These are phyloP conservation scores for Sesbania bispinosa DNA, from an alignment of 306 rosid genomes.

Conservation along the genomic window DNA sequence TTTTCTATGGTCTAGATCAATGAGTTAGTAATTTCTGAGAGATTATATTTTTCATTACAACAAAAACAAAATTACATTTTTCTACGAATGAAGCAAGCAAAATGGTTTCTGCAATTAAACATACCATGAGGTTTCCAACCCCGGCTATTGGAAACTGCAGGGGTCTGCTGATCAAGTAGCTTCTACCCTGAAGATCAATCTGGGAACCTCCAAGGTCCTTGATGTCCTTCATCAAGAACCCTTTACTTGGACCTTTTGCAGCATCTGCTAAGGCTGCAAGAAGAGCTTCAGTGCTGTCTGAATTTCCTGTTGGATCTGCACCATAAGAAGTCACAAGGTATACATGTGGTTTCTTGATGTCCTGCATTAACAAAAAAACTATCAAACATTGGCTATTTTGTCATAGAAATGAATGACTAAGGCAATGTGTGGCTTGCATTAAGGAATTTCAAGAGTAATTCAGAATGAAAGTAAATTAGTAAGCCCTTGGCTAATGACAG, in stretches of 20 bases:
- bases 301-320: slow-evolving; percentile 79
- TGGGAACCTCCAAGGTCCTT: slow-evolving; percentile 75
- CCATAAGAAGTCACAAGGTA: slow-evolving; percentile 69
- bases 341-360: slow-evolving; percentile 33
- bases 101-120: not conserved
- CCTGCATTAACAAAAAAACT: slow-evolving; percentile 31
- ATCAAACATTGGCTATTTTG: not conserved
- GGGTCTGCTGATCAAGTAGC: slow-evolving; percentile 57
- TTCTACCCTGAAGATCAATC: slow-evolving; percentile 72
- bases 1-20: not conserved
- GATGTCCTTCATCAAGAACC: slow-evolving; percentile 56
- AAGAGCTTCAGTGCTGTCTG: slow-evolving; percentile 71
- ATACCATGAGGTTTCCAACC: slow-evolving; percentile 77
- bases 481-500: not conserved
- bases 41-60: not conserved
- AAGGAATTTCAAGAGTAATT: no score
- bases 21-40: not conserved
- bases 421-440: not conserved
- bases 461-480: not conserved
- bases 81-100: not conserved
- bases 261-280: slow-evolving; percentile 64
- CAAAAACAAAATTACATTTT: not conserved
- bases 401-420: not conserved
- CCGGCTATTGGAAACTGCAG: slow-evolving; percentile 56
- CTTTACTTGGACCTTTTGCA: slow-evolving; percentile 35